Conservation (phyloP, 1,284 basidiomycete genomes). For the Ustilago bromivora region DNA sequence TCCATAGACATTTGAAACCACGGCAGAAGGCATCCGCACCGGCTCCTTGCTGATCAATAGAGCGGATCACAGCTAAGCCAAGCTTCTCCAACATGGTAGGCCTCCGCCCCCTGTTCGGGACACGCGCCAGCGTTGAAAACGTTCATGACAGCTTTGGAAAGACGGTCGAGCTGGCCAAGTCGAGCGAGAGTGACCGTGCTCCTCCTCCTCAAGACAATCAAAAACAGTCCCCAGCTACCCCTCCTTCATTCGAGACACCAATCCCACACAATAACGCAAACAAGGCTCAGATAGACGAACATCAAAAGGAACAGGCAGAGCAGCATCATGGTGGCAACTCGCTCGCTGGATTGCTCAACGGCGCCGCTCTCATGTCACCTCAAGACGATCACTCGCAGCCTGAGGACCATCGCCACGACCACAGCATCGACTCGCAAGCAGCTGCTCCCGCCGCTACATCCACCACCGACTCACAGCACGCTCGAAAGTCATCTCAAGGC, state of each 20-base stretch:
- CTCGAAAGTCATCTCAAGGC: constrained; percentile 1
- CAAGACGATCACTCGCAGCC: constrained; percentile 29
- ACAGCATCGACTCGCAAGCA: not conserved
- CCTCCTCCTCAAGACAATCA: constrained; percentile 2
- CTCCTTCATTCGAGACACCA: not conserved
- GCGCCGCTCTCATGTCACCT: constrained; percentile 34
- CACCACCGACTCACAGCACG: not conserved
- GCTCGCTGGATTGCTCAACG: constrained; percentile 34
- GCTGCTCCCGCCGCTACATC: not conserved
- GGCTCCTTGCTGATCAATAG: no score
- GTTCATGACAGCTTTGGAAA: constrained; percentile 41
- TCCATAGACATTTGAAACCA: not conserved
- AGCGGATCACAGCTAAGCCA: no score
- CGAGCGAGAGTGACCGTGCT: constrained; percentile 31
- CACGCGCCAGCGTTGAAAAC: constrained; percentile 35
- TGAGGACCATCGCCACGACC: constrained; percentile 23
- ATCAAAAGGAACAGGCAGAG: constrained; percentile 10
- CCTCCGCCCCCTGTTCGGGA: constrained; percentile 43
- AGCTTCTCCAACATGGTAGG: constrained; percentile 16
- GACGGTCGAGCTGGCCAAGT: constrained; percentile 34
- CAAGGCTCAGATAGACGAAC: not conserved
- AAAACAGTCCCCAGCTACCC: not conserved
- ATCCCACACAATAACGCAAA: not conserved
- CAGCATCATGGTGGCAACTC: constrained; percentile 14
- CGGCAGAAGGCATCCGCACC: not conserved